Conservation (phyloP, 805 yeast genomes). For the Kuraishia molischiana region DNA sequence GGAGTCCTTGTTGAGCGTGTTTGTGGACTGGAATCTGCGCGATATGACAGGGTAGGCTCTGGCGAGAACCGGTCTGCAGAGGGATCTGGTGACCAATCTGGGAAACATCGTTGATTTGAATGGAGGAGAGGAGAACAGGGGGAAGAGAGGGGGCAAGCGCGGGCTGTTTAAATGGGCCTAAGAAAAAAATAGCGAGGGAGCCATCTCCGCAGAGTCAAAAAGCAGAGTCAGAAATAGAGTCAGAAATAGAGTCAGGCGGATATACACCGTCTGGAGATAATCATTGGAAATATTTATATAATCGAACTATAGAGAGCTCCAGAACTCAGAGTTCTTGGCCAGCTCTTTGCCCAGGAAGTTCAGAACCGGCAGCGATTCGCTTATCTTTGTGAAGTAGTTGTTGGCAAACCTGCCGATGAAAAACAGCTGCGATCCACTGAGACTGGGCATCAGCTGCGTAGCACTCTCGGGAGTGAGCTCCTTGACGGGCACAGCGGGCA, state of each 20-base stretch:
- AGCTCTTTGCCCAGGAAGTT: conserved; percentile 46
- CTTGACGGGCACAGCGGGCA: conserved; percentile 7
- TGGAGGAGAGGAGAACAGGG: background rate
- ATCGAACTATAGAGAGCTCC: too few species aligned
- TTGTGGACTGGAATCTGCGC: conserved; percentile 14
- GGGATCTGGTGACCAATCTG: background rate
- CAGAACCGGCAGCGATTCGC: conserved; percentile 51
- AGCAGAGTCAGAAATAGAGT: too few species aligned
- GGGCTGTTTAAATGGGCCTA: too few species aligned
- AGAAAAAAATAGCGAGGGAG: too few species aligned
- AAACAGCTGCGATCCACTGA: conserved; percentile 70
- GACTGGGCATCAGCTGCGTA: conserved; percentile 31
- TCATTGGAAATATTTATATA: too few species aligned
- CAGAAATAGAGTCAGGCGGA: too few species aligned
- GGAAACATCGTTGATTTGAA: too few species aligned
- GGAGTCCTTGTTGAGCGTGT: conserved; percentile 20
- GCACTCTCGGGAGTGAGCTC: conserved; percentile 30
- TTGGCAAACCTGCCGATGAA: conserved; percentile 78
- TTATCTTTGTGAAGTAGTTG: conserved; percentile 60
- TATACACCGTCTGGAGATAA: too few species aligned
- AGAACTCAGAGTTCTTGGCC: conserved; percentile 40
- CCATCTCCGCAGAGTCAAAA: too few species aligned
- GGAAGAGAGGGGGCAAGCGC: background rate
- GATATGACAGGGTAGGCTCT: background rate
- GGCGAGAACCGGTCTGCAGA: background rate